Evolutionary conservation across 768 basidiomycete genomes (phyloP).

Genomic region (Filobasidium floriforme): DNA sequence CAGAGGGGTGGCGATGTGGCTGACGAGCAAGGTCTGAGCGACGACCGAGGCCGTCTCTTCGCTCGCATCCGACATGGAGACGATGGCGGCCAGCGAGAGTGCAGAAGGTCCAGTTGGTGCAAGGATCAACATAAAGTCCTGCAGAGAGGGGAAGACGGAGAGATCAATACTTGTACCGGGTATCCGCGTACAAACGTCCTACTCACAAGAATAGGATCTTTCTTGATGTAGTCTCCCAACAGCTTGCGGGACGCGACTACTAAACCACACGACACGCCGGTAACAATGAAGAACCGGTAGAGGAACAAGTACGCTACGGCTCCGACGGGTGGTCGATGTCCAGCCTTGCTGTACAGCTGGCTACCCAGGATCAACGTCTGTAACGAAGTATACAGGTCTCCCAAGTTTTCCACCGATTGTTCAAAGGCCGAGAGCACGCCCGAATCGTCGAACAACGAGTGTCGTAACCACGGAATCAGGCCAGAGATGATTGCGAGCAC

Average conservation of each 20-base stretch:
- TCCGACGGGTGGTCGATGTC: constrained; percentile 27
- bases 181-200: background rate
- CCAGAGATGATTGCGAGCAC: constrained; percentile 36
- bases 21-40: constrained; percentile 37
- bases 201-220: constrained; percentile 36
- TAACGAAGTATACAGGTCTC: constrained; percentile 38
- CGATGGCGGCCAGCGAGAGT: constrained; percentile 40
- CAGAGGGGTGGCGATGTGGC: constrained; percentile 37
- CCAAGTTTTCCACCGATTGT: constrained; percentile 28
- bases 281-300: constrained; percentile 38
- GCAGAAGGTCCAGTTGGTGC: constrained; percentile 42
- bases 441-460: constrained; percentile 31
- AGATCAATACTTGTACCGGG: background rate
- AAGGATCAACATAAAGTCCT: constrained; percentile 40
- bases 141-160: constrained; percentile 1
- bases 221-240: constrained; percentile 25
- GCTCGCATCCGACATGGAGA: constrained; percentile 34
- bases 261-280: constrained; percentile 29
- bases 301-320: constrained; percentile 37
- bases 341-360: constrained; percentile 35
- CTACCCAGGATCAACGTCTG: constrained; percentile 43
- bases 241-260: constrained; percentile 29
- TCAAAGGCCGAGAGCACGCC: constrained; percentile 34
- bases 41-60: constrained; percentile 35
- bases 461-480: constrained; percentile 32